Percentiles rank a stretch among this genome's conserved stretches.
Evolutionary conservation across 345 rosid genomes (phyloP).

Genomic region (Moricandia moricandioides): DNA sequence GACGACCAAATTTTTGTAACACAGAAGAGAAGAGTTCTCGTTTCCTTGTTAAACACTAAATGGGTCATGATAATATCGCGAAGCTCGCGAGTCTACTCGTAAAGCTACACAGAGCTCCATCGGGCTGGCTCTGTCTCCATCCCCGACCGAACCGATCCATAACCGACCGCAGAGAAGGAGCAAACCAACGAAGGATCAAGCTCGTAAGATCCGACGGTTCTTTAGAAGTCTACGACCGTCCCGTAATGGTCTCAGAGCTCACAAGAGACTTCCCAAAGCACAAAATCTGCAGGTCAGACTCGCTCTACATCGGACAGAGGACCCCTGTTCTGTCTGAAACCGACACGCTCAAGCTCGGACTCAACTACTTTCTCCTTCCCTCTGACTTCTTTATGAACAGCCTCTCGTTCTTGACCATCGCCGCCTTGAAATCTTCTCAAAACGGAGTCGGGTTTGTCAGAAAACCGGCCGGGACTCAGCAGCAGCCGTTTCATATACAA

Average conservation of each 20-base stretch:
- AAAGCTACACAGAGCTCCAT: conserved; percentile 33
- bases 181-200: conserved; percentile 39
- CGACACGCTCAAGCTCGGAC: conserved; percentile 72
- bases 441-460: conserved; percentile 22
- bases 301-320: conserved; percentile 77
- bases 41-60: background rate
- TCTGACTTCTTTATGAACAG: conserved; percentile 60
- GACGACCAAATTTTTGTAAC: conserved; percentile 1
- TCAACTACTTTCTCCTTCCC: conserved; percentile 78
- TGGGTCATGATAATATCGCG: conserved; percentile 35
- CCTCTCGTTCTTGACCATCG: conserved; percentile 64
- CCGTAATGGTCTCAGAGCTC: conserved; percentile 56
- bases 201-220: conserved; percentile 66
- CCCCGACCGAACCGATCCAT: conserved; percentile 16
- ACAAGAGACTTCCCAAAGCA: conserved; percentile 70
- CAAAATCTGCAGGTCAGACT: conserved; percentile 70
- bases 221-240: conserved; percentile 56
- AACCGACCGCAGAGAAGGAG: background rate
- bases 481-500: conserved; percentile 62
- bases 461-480: conserved; percentile 21
- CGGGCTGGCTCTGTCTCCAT: conserved; percentile 34
- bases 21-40: background rate
- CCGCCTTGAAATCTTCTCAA: conserved; percentile 42
- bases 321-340: conserved; percentile 60
- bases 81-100: conserved; percentile 30